These are phyloP conservation scores for Phytophthora rubi DNA, from an alignment of 352 stramenopile species.

Conservation along the genomic window DNA sequence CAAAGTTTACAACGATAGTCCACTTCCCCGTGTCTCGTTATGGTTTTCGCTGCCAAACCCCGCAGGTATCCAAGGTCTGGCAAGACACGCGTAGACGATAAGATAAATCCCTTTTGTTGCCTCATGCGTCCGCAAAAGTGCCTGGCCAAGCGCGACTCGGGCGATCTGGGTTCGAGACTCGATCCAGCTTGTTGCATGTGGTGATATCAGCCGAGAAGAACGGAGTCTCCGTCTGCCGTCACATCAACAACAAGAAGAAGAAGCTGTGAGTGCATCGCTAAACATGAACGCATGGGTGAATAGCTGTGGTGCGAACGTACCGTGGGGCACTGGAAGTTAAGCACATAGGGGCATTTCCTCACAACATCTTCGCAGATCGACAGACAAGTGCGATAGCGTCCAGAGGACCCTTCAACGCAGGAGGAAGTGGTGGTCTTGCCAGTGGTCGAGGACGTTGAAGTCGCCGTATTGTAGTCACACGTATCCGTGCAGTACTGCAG, in stretches of 20 bases:
- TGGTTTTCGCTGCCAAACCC: slow-evolving; percentile 9
- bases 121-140: slow-evolving; percentile 69
- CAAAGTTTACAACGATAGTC: slow-evolving; percentile 36
- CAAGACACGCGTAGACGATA: neutral
- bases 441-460: slow-evolving; percentile 9
- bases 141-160: slow-evolving; percentile 71
- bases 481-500: slow-evolving; percentile 26
- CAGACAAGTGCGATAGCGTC: slow-evolving; percentile 69
- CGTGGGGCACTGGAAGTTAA: slow-evolving; percentile 84
- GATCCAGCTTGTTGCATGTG: slow-evolving; percentile 82
- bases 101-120: neutral
- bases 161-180: slow-evolving; percentile 67
- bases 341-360: slow-evolving; percentile 84
- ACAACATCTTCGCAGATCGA: slow-evolving; percentile 89
- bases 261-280: neutral
- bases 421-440: slow-evolving; percentile 13
- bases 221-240: slow-evolving; percentile 58
- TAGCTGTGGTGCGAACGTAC: slow-evolving; percentile 30
- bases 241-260: slow-evolving; percentile 4
- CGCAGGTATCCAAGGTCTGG: neutral
- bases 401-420: slow-evolving; percentile 55
- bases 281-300: neutral
- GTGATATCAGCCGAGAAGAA: slow-evolving; percentile 79
- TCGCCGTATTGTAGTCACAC: slow-evolving; percentile 33
- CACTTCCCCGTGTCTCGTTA: slow-evolving; percentile 18